Conservation (phyloP, 352 stramenopile genomes). For the Phytophthora pinifolia region DNA sequence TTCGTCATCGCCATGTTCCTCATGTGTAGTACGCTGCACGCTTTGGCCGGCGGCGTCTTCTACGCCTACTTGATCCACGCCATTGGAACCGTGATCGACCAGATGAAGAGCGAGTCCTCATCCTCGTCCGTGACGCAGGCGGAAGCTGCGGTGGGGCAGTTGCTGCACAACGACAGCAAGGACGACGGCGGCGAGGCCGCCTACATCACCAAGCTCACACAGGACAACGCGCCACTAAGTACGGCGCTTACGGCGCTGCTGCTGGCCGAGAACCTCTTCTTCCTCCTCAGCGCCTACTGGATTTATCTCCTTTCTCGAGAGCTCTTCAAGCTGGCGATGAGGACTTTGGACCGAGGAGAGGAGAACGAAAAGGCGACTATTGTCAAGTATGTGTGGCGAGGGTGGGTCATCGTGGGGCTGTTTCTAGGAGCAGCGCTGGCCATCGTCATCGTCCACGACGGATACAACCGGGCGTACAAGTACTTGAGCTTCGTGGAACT, state of each 20-base stretch:
- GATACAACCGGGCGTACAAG: constrained; percentile 52
- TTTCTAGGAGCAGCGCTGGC: constrained; percentile 39
- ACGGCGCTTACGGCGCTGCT: constrained; percentile 47
- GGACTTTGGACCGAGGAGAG: constrained; percentile 52
- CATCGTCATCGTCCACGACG: constrained; percentile 46
- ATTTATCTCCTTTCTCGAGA: constrained; percentile 58
- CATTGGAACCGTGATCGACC: constrained; percentile 23
- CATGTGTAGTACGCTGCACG: constrained; percentile 51
- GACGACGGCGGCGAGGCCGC: constrained; percentile 54
- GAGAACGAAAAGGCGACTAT: constrained; percentile 54
- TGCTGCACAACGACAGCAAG: constrained; percentile 46
- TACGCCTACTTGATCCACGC: constrained; percentile 56
- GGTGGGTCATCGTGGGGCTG: constrained; percentile 29
- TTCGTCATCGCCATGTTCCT: constrained; percentile 71
- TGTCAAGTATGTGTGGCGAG: constrained; percentile 41
- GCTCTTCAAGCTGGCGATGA: constrained; percentile 63
- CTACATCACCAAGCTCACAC: constrained; percentile 64
- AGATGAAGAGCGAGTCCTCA: constrained; percentile 18
- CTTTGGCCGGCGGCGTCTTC: constrained; percentile 50
- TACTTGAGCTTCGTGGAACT: constrained; percentile 62
- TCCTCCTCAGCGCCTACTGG: constrained; percentile 69
- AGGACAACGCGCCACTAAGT: constrained; percentile 40
- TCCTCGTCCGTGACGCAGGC: constrained; percentile 14
- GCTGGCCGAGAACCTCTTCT: constrained; percentile 60
- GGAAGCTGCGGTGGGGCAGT: constrained; percentile 21